A percentile compares a stretch with the other conserved stretches of the same genome.
These are phyloP conservation scores for Ottelia alismoides DNA, from an alignment of 106 monocot genomes.

Conservation along the genomic window DNA sequence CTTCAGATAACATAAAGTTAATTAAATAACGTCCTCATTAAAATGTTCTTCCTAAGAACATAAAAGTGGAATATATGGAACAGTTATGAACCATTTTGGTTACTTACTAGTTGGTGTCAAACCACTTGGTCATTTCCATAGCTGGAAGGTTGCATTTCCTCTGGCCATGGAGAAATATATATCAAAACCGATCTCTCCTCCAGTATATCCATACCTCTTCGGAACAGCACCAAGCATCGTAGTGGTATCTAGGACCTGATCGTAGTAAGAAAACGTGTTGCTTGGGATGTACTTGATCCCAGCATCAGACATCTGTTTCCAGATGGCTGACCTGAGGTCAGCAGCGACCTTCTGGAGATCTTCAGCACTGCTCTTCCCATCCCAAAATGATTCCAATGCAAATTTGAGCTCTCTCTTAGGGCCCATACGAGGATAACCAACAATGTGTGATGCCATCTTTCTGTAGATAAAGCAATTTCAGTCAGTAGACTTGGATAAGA, in stretches of 20 bases:
- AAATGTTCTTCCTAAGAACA: too few relatives aligned
- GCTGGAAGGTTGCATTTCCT: conserved; percentile 89
- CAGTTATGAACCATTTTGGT: not conserved
- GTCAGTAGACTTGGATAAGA: too few relatives aligned
- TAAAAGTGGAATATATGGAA: too few relatives aligned
- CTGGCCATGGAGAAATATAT: conserved; percentile 95
- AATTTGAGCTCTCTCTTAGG: conserved; percentile 96
- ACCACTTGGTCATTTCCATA: conserved; percentile 99
- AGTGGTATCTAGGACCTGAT: conserved; percentile 86
- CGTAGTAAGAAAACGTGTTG: conserved; percentile 84
- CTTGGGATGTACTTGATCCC: conserved; percentile 81
- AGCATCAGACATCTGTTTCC: conserved; percentile 81
- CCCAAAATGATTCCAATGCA: conserved; percentile 92
- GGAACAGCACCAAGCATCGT: conserved; percentile 96
- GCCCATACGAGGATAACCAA: conserved; percentile 91
- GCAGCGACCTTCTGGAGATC: conserved; percentile 78
- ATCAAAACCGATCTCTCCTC: conserved; percentile 84
- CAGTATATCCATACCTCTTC: conserved; percentile 65
- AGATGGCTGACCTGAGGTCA: conserved; percentile 60
- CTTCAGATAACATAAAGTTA: too few relatives aligned
- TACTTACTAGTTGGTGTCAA: conserved; percentile 99
- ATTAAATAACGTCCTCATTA: too few relatives aligned
- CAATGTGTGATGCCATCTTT: conserved; percentile 81
- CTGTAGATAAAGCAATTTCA: conserved; percentile 8
- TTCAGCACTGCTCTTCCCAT: conserved; percentile 66